These are phyloP conservation scores for Meira miltonrushii DNA, from an alignment of 1,284 basidiomycete species.

Conservation along the genomic window DNA sequence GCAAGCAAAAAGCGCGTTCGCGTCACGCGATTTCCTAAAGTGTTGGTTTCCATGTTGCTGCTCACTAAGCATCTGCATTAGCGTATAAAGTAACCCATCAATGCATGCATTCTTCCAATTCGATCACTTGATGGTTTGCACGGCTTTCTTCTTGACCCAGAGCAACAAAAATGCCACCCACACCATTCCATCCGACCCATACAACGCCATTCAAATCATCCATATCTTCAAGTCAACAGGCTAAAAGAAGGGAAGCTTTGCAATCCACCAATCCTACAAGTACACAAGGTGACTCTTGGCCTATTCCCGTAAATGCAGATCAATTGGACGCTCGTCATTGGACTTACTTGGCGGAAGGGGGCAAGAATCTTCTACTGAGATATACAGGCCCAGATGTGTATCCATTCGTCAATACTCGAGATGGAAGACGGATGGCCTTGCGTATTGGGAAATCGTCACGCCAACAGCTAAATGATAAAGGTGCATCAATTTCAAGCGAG, in stretches of 20 bases:
- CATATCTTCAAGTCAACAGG: not conserved
- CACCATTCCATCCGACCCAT: conserved; percentile 10
- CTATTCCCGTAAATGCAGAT: not conserved
- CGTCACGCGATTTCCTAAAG: too few relatives aligned
- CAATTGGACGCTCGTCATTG: conserved; percentile 4
- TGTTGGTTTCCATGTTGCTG: too few relatives aligned
- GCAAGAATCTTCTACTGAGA: conserved; percentile 2
- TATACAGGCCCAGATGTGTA: conserved; percentile 3
- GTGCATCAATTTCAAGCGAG: too few relatives aligned
- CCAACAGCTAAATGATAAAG: too few relatives aligned
- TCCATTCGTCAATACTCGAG: not conserved
- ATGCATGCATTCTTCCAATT: too few relatives aligned
- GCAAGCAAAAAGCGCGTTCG: too few relatives aligned
- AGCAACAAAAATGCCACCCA: not conserved
- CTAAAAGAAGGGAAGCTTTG: not conserved
- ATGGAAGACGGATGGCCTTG: not conserved
- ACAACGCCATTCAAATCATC: conserved; percentile 5
- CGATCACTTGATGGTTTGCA: too few relatives aligned
- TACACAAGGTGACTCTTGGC: not conserved
- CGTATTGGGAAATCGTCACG: not conserved
- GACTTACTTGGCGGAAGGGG: conserved; percentile 7
- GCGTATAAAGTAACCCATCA: too few relatives aligned
- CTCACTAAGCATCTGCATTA: too few relatives aligned
- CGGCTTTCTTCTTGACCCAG: too few relatives aligned
- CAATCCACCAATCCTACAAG: not conserved